Percentiles rank a stretch among this genome's conserved stretches.
phyloP scores from a whole-genome alignment of 192 early-diverging fungal species.

The Mortierella claussenii region DNA sequence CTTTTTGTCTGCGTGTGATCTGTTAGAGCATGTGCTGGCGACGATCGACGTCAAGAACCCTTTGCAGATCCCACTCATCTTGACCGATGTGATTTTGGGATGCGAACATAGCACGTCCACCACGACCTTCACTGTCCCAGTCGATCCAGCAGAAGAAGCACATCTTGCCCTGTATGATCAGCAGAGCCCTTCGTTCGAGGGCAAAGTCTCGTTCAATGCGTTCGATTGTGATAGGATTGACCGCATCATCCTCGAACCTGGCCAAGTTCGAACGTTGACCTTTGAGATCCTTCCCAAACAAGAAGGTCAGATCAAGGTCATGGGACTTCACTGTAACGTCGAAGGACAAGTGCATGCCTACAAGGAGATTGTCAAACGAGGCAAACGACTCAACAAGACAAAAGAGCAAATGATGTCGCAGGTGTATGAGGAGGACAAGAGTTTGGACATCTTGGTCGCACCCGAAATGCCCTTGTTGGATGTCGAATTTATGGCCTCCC shows the following conservation, averaged over 20 bases:
- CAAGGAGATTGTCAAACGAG: constrained; percentile 72
- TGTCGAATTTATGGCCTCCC: constrained; percentile 79
- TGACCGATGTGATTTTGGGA: constrained; percentile 72
- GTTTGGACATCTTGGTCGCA: constrained; percentile 79
- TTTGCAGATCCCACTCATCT: constrained; percentile 72
- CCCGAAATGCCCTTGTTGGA: constrained; percentile 88
- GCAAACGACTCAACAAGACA: constrained; percentile 81
- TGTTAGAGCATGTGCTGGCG: constrained; percentile 76
- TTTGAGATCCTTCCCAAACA: constrained; percentile 76
- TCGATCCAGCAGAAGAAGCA: constrained; percentile 37
- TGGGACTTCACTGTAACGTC: constrained; percentile 82
- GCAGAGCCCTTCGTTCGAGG: constrained; percentile 27
- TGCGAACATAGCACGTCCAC: constrained; percentile 58
- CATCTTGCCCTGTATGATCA: constrained; percentile 48
- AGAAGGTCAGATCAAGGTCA: constrained; percentile 77
- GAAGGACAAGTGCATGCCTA: constrained; percentile 81
- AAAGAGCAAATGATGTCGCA: constrained; percentile 67
- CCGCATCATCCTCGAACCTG: constrained; percentile 40
- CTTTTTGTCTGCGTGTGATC: neutral
- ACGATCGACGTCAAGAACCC: constrained; percentile 76
- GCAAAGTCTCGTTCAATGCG: constrained; percentile 50
- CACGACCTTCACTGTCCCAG: constrained; percentile 22
- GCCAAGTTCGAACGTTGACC: constrained; percentile 55
- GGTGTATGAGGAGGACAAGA: constrained; percentile 76
- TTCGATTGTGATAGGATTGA: constrained; percentile 70